phyloP scores from a whole-genome alignment of 768 basidiomycete genomes.

The Steccherinum ochraceum region DNA sequence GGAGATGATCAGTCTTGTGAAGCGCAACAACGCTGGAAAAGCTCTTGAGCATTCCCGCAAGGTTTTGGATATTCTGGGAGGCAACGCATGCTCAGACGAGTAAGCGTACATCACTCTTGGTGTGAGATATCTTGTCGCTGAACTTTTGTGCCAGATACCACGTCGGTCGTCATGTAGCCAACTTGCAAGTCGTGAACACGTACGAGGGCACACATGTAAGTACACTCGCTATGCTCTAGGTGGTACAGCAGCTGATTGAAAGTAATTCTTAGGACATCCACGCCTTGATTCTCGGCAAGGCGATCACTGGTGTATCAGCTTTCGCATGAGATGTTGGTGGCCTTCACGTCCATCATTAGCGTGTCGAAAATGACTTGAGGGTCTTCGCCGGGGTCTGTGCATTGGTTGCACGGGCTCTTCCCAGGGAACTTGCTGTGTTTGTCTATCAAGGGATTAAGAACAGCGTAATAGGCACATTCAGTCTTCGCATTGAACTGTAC shows the following conservation, averaged over 20 bases:
- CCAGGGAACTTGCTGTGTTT: too few relatives aligned
- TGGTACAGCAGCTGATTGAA: not conserved
- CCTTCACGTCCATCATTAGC: too few relatives aligned
- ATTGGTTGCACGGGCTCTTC: too few relatives aligned
- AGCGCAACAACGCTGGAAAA: slow-evolving; percentile 95
- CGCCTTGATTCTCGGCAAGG: slow-evolving; percentile 89
- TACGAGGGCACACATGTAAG: slow-evolving; percentile 80
- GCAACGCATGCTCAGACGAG: slow-evolving; percentile 93
- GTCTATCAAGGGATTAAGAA: too few relatives aligned
- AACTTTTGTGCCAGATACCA: slow-evolving; percentile 55
- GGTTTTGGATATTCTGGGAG: slow-evolving; percentile 87
- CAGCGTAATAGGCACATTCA: too few relatives aligned
- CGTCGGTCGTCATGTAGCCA: slow-evolving; percentile 90
- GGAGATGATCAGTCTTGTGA: slow-evolving; percentile 93
- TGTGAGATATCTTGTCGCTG: not conserved
- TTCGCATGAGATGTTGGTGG: slow-evolving; percentile 39
- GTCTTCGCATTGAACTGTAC: not conserved
- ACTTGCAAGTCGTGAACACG: slow-evolving; percentile 93
- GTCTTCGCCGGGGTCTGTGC: too few relatives aligned
- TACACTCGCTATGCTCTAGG: slow-evolving; percentile 4
- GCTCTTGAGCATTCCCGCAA: slow-evolving; percentile 77
- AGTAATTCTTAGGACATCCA: slow-evolving; percentile 61
- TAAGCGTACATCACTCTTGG: slow-evolving; percentile 32
- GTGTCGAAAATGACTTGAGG: too few relatives aligned
- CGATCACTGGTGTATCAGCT: slow-evolving; percentile 84